These are phyloP conservation scores for Boletus fagicola DNA, from an alignment of 768 basidiomycete species.

Conservation along the genomic window DNA sequence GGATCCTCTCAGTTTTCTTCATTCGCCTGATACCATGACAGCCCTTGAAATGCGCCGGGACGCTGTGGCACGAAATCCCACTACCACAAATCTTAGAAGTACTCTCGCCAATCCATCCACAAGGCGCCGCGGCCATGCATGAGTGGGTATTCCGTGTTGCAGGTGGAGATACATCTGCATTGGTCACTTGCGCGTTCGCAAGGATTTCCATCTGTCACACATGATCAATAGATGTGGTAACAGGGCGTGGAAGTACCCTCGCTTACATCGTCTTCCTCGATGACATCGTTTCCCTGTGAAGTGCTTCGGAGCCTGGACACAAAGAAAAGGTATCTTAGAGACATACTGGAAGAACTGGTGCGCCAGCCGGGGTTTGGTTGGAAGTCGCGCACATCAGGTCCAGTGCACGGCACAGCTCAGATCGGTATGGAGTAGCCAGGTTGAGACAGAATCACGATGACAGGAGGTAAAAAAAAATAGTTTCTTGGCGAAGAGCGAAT, in stretches of 20 bases:
- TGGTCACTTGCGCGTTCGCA: too few species aligned
- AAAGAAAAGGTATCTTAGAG: too few species aligned
- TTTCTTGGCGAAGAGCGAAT: too few species aligned
- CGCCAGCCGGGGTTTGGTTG: too few species aligned
- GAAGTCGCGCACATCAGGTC: background rate
- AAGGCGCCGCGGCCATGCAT: background rate
- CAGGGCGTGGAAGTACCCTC: background rate
- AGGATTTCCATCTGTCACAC: too few species aligned
- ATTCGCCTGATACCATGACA: background rate
- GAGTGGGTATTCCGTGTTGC: background rate
- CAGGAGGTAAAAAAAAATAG: too few species aligned
- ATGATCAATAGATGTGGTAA: too few species aligned
- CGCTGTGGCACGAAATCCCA: background rate
- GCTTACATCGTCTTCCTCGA: background rate
- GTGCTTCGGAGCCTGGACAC: background rate
- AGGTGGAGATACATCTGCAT: too few species aligned
- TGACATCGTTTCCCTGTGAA: background rate
- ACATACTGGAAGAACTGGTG: background rate
- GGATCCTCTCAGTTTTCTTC: rapidly evolving
- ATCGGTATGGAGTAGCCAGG: background rate
- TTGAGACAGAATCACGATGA: too few species aligned
- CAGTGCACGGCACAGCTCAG: background rate
- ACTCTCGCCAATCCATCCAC: background rate
- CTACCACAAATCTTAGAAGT: background rate
- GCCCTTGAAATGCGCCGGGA: background rate